phyloP scores from a whole-genome alignment of 208 protist genomes.

The Porcisia hertigi region DNA sequence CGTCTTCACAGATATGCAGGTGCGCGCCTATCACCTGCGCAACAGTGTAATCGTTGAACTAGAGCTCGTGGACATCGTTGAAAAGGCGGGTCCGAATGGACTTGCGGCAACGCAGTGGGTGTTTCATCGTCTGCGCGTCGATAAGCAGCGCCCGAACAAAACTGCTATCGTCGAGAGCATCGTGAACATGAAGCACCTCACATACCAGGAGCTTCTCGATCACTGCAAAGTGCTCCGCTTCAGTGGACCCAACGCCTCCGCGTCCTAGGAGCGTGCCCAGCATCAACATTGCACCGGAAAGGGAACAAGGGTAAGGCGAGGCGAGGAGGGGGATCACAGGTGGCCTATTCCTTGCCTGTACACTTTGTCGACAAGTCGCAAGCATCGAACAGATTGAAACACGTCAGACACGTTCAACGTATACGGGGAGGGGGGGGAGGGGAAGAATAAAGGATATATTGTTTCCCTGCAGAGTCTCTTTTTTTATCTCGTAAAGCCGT shows the following conservation, averaged over 20 bases:
- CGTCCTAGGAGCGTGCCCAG: not conserved
- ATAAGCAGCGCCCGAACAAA: conserved; percentile 83
- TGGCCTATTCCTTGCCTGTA: not conserved
- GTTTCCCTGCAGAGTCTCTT: not conserved
- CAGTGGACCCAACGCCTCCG: conserved; percentile 3
- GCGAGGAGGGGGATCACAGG: not conserved
- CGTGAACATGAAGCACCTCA: conserved; percentile 71
- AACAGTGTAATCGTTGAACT: conserved; percentile 75
- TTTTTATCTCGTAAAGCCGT: not conserved
- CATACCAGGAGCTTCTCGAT: conserved; percentile 59
- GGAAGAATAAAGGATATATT: not conserved
- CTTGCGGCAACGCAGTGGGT: conserved; percentile 48
- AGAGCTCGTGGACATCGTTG: conserved; percentile 19
- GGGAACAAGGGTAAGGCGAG: not conserved
- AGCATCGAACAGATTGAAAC: not conserved
- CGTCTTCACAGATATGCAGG: conserved; percentile 50
- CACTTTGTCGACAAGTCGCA: not conserved
- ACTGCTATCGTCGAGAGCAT: conserved; percentile 68
- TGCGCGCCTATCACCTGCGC: conserved; percentile 43
- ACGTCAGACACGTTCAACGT: not conserved
- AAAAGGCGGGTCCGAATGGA: not conserved
- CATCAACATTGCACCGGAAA: not conserved
- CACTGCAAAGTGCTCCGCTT: conserved; percentile 32
- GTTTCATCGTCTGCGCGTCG: conserved; percentile 58
- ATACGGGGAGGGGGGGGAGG: too few species aligned